Evolutionary conservation across 306 rosid genomes (phyloP).

Genomic region (Rubus idaeus): DNA sequence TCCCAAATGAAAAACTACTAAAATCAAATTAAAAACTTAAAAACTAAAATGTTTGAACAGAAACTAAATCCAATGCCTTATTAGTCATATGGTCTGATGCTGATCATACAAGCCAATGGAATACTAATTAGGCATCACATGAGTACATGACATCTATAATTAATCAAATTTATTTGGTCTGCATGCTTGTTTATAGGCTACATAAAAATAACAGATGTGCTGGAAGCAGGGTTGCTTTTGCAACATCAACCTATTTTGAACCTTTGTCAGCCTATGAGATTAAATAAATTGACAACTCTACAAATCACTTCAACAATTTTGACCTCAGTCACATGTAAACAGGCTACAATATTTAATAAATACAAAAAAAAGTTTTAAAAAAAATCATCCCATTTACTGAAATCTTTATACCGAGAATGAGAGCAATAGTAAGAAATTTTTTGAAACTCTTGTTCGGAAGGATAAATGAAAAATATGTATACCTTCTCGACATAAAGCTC

Average conservation of each 20-base stretch:
- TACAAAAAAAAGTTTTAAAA: not conserved
- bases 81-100: not conserved
- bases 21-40: not conserved
- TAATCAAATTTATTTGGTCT: not conserved
- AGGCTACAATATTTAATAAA: not conserved
- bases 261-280: not conserved
- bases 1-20: not conserved
- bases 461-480: slow-evolving; percentile 25
- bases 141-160: not conserved
- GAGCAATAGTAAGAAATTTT: not conserved
- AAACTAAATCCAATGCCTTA: not conserved
- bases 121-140: not conserved
- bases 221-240: not conserved
- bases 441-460: not conserved
- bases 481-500: slow-evolving; percentile 96
- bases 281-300: not conserved
- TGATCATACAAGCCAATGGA: not conserved
- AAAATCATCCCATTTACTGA: not conserved
- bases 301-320: not conserved
- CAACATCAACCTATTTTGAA: not conserved
- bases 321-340: not conserved
- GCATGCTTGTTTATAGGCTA: not conserved
- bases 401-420: not conserved
- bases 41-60: not conserved
- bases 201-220: not conserved